Evolutionary conservation across 1,139 yeast genomes (phyloP).

Genomic region (Blastobotrys illinoisensis): DNA sequence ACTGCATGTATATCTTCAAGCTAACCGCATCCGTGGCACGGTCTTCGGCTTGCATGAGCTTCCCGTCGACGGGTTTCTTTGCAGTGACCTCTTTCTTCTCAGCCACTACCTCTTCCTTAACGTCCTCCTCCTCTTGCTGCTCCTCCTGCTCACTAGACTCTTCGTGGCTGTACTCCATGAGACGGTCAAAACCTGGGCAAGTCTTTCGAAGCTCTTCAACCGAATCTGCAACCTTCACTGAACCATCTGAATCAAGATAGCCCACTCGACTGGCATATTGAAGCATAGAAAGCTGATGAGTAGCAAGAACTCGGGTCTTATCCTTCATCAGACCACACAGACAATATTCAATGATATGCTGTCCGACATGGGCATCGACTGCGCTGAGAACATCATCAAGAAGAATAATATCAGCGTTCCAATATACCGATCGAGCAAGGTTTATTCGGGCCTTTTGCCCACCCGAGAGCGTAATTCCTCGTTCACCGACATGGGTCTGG

Average conservation of each 20-base stretch:
- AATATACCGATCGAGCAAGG: constrained; percentile 80
- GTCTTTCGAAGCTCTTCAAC: constrained; percentile 43
- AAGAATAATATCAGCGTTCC: constrained; percentile 57
- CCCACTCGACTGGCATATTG: constrained; percentile 64
- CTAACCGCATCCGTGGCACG: constrained; percentile 46
- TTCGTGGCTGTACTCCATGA: constrained; percentile 46
- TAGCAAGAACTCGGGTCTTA: constrained; percentile 73
- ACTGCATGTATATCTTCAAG: constrained; percentile 43
- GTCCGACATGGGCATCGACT: constrained; percentile 88
- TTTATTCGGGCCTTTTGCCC: constrained; percentile 89
- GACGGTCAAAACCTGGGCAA: constrained; percentile 44
- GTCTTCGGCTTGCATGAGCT: constrained; percentile 44
- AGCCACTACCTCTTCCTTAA: constrained; percentile 20
- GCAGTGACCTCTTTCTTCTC: constrained; percentile 19
- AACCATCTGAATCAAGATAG: constrained; percentile 47
- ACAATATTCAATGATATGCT: constrained; percentile 69
- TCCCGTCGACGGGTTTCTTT: constrained; percentile 20
- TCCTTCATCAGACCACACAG: constrained; percentile 50
- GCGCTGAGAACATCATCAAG: constrained; percentile 88
- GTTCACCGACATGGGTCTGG: constrained; percentile 81
- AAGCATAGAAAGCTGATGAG: constrained; percentile 74
- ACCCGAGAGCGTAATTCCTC: constrained; percentile 88
- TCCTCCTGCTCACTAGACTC: constrained; percentile 33
- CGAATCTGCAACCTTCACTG: constrained; percentile 37
- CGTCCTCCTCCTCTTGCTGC: constrained; percentile 29